phyloP scores from a whole-genome alignment of 352 stramenopile species.

The Hyaloperonospora arabidopsidis region DNA sequence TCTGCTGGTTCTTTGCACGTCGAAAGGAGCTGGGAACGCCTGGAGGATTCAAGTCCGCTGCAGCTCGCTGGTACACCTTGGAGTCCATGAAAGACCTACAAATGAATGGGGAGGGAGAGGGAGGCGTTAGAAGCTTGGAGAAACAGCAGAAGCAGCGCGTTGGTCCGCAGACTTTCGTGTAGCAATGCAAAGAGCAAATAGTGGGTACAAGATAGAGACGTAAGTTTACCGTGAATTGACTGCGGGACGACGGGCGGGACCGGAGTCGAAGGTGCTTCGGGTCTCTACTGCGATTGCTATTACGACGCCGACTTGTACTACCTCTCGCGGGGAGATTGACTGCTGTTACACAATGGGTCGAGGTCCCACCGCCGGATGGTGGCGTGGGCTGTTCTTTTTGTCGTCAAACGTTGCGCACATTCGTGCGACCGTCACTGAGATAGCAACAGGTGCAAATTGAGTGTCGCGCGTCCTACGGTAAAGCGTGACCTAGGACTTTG shows the following conservation, averaged over 20 bases:
- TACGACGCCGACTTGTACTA: neutral
- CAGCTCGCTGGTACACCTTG: slow-evolving; percentile 69
- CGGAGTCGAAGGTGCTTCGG: neutral
- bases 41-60: slow-evolving; percentile 58
- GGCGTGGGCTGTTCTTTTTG: slow-evolving; percentile 7
- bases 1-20: slow-evolving; percentile 52
- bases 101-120: slow-evolving; percentile 3
- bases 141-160: slow-evolving; percentile 3
- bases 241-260: too few relatives aligned
- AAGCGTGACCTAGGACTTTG: too few relatives aligned
- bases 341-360: slow-evolving; percentile 12
- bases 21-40: slow-evolving; percentile 73
- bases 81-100: slow-evolving; percentile 17
- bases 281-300: neutral
- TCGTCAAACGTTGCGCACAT: neutral
- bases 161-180: slow-evolving; percentile 6
- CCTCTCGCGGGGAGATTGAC: slow-evolving; percentile 19
- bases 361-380: slow-evolving; percentile 11
- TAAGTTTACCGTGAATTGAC: too few relatives aligned
- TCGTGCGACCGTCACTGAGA: slow-evolving; percentile 4
- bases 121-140: slow-evolving; percentile 12
- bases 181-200: neutral
- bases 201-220: too few relatives aligned
- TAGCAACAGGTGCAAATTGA: neutral
- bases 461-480: neutral